A percentile compares a stretch with the other conserved stretches of the same genome.
Conservation (phyloP, 2,329 filamentous ascomycete species). For the Fonsecaea pedrosoi region DNA sequence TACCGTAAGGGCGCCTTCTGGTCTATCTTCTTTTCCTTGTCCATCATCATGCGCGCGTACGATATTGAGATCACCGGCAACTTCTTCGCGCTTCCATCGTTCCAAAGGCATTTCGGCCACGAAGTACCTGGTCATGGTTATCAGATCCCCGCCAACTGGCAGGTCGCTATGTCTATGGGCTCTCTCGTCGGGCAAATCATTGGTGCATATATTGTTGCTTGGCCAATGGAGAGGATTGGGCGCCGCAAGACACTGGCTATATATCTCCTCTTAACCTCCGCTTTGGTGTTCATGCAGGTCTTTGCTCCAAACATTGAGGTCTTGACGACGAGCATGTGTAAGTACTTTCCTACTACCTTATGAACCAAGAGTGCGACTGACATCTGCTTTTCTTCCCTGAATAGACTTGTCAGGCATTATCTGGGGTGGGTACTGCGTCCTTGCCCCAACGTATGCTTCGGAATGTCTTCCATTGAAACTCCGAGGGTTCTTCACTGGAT, state of each 20-base stretch:
- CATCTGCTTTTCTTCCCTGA: slow-evolving; percentile 25
- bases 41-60: slow-evolving; percentile 40
- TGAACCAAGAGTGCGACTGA: neutral
- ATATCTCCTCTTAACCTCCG: slow-evolving; percentile 58
- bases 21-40: slow-evolving; percentile 39
- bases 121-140: slow-evolving; percentile 46
- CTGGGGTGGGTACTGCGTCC: slow-evolving; percentile 54
- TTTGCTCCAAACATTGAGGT: slow-evolving; percentile 45
- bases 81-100: slow-evolving; percentile 42
- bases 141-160: slow-evolving; percentile 62
- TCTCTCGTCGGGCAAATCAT: slow-evolving; percentile 68
- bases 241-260: slow-evolving; percentile 69
- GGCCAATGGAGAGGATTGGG: slow-evolving; percentile 68
- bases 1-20: slow-evolving; percentile 27
- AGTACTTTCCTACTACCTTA: neutral
- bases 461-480: slow-evolving; percentile 41
- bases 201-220: slow-evolving; percentile 70
- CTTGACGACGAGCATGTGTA: slow-evolving; percentile 39
- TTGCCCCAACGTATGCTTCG: slow-evolving; percentile 42
- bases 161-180: slow-evolving; percentile 62
- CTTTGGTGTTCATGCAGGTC: slow-evolving; percentile 47
- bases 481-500: slow-evolving; percentile 43
- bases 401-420: slow-evolving; percentile 48
- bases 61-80: slow-evolving; percentile 41
- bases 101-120: slow-evolving; percentile 41